phyloP scores from a whole-genome alignment of 495 filamentous ascomycete genomes.

The Podospora conica region DNA sequence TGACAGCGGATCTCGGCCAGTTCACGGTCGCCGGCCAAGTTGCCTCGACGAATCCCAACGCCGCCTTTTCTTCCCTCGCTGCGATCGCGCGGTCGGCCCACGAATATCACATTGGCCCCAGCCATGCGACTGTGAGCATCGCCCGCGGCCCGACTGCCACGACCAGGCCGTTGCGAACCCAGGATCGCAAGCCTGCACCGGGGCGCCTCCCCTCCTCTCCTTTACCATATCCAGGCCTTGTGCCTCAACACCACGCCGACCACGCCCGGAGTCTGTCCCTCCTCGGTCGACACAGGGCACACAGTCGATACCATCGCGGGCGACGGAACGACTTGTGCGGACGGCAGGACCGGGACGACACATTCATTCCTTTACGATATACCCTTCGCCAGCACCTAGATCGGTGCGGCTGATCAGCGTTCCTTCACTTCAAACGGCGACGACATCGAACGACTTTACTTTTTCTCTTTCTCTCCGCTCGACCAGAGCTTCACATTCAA shows the following conservation, averaged over 20 bases:
- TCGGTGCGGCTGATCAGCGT: slow-evolving; percentile 26
- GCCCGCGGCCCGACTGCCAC: slow-evolving; percentile 17
- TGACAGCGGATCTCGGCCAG: neutral
- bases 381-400: slow-evolving; percentile 25
- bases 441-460: slow-evolving; percentile 27
- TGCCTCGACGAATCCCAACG: slow-evolving; percentile 2
- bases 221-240: slow-evolving; percentile 9
- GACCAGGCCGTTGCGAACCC: slow-evolving; percentile 11
- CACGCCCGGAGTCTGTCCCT: slow-evolving; percentile 14
- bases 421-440: slow-evolving; percentile 21
- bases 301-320: slow-evolving; percentile 50
- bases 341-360: slow-evolving; percentile 34
- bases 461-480: slow-evolving; percentile 16
- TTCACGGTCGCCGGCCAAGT: slow-evolving; percentile 9
- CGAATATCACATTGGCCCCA: slow-evolving; percentile 11
- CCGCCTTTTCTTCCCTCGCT: neutral
- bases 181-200: slow-evolving; percentile 9
- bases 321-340: slow-evolving; percentile 45
- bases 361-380: slow-evolving; percentile 18
- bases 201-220: slow-evolving; percentile 6
- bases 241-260: slow-evolving; percentile 14
- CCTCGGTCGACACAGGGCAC: slow-evolving; percentile 29
- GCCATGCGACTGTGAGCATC: slow-evolving; percentile 20
- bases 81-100: slow-evolving; percentile 15
- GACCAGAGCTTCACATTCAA: slow-evolving; percentile 12